Conservation (phyloP, 1,139 yeast genomes). For the Pichia sp. region DNA sequence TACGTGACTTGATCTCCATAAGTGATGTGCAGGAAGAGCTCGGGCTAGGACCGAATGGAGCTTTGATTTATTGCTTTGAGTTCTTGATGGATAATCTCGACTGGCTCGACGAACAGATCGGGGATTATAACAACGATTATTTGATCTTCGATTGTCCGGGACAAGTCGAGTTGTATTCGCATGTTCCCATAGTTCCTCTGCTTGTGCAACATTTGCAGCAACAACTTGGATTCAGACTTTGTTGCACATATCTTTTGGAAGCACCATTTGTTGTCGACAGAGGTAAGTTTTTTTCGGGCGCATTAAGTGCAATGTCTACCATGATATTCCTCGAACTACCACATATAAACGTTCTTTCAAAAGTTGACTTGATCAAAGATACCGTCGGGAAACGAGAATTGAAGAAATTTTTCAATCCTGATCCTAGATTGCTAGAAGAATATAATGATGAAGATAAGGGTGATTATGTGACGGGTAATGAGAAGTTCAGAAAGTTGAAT, state of each 20-base stretch:
- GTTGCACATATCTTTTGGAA: constrained; percentile 89
- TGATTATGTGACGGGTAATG: constrained; percentile 44
- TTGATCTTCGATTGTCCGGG: constrained; percentile 97
- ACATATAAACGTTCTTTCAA: constrained; percentile 83
- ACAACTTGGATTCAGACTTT: constrained; percentile 74
- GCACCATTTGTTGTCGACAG: constrained; percentile 90
- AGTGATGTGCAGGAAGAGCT: constrained; percentile 97
- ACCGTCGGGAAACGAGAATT: constrained; percentile 69
- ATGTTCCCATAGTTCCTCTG: constrained; percentile 86
- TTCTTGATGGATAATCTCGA: constrained; percentile 80
- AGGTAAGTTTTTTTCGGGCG: constrained; percentile 92
- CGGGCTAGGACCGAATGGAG: constrained; percentile 95
- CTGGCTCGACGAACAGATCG: constrained; percentile 95
- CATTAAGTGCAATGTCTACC: constrained; percentile 95
- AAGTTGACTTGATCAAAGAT: constrained; percentile 77
- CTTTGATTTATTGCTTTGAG: constrained; percentile 88
- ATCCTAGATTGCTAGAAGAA: constrained; percentile 64
- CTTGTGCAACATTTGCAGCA: constrained; percentile 79
- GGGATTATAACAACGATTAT: constrained; percentile 90
- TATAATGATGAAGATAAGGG: constrained; percentile 37
- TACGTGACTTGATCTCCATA: constrained; percentile 81
- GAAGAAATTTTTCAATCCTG: constrained; percentile 86
- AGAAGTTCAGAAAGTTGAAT: constrained; percentile 70
- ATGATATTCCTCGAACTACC: constrained; percentile 94
- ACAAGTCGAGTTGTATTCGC: constrained; percentile 93